These are phyloP conservation scores for Torulaspora microellipsoides DNA, from an alignment of 805 yeast genomes.

Conservation along the genomic window DNA sequence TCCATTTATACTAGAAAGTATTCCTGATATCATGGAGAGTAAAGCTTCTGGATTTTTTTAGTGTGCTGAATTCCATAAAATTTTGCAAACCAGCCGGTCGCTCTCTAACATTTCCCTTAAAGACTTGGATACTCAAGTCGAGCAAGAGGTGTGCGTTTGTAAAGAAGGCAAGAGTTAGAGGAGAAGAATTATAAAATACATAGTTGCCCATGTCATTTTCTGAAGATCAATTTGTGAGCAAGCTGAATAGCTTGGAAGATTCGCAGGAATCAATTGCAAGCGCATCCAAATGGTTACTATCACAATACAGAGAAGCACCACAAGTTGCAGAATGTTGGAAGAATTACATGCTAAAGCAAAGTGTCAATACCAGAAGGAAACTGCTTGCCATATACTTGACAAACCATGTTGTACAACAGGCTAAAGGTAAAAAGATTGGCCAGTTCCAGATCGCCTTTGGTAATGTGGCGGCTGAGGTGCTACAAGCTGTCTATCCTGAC, in stretches of 20 bases:
- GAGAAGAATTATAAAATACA: too few species aligned
- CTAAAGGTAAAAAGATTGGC: conserved; percentile 28
- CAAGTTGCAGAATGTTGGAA: conserved; percentile 28
- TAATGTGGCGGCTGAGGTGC: conserved; percentile 30
- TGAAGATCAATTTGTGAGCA: conserved; percentile 26
- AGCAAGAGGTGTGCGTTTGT: too few species aligned
- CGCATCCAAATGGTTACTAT: conserved; percentile 33
- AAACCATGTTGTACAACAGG: conserved; percentile 35
- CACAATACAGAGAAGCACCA: conserved; percentile 26
- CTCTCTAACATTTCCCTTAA: too few species aligned
- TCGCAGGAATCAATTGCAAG: conserved; percentile 34
- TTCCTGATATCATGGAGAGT: too few species aligned
- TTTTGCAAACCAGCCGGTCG: too few species aligned
- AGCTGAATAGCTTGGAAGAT: conserved; percentile 29
- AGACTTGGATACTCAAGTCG: too few species aligned
- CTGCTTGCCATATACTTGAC: conserved; percentile 30
- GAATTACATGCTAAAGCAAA: conserved; percentile 21
- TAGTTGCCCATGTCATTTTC: conserved; percentile 24
- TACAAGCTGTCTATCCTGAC: conserved; percentile 35
- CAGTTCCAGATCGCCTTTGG: conserved; percentile 31
- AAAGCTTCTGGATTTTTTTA: too few species aligned
- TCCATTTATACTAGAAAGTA: neutral
- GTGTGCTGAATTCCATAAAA: too few species aligned
- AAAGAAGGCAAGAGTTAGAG: too few species aligned
- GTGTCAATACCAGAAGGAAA: conserved; percentile 29